phyloP scores from a whole-genome alignment of 495 filamentous ascomycete species.

The Letharia lupina region DNA sequence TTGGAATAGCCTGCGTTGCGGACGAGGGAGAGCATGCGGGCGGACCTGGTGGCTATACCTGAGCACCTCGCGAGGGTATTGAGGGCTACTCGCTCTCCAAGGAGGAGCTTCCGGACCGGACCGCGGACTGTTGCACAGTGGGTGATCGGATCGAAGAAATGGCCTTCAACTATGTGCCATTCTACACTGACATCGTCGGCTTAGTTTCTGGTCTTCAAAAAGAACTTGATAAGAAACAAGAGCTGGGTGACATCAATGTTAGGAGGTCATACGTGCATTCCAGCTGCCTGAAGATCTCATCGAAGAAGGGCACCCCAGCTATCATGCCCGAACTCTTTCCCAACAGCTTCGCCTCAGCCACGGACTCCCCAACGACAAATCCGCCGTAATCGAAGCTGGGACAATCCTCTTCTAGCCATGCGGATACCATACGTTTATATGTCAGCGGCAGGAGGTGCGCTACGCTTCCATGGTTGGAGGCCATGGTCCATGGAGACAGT shows the following conservation, averaged over 20 bases:
- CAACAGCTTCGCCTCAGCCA: conserved; percentile 70
- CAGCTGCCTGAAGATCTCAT: conserved; percentile 84
- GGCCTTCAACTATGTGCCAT: conserved; percentile 79
- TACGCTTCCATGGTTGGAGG: conserved; percentile 61
- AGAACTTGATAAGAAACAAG: not conserved
- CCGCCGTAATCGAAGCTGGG: conserved; percentile 95
- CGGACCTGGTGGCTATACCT: conserved; percentile 69
- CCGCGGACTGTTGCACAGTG: conserved; percentile 77
- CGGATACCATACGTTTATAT: conserved; percentile 69
- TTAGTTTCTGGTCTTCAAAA: not conserved
- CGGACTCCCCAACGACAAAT: conserved; percentile 81
- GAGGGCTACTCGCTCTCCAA: conserved; percentile 87
- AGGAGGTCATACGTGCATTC: conserved; percentile 58
- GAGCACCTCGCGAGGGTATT: conserved; percentile 90
- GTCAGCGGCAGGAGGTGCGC: conserved; percentile 75
- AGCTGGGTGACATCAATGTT: conserved; percentile 4
- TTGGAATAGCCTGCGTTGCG: conserved; percentile 63
- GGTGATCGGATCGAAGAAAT: conserved; percentile 47
- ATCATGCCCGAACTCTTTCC: conserved; percentile 85
- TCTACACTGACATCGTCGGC: conserved; percentile 47
- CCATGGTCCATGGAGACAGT: conserved; percentile 33
- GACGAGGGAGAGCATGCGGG: conserved; percentile 43
- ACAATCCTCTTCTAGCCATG: conserved; percentile 92
- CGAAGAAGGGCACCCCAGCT: conserved; percentile 90
- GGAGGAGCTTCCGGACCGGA: conserved; percentile 74